These are phyloP conservation scores for Euptelea pleiosperma DNA, from an alignment of 164 flowering plant genomes.

Conservation along the genomic window DNA sequence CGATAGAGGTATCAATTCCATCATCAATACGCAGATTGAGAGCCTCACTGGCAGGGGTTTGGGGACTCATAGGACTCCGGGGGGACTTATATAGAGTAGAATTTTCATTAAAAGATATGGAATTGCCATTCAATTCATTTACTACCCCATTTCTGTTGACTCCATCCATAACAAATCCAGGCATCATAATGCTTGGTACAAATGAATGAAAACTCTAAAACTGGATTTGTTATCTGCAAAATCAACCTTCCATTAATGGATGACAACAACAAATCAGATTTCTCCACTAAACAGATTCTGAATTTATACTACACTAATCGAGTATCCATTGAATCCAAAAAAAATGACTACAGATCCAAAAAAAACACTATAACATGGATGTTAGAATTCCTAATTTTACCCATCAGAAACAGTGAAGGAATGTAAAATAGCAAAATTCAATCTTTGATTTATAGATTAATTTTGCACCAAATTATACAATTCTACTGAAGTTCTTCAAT, in stretches of 20 bases:
- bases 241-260: slow-evolving; percentile 1
- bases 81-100: slow-evolving; percentile 27
- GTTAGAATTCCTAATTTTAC: not conserved
- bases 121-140: slow-evolving; percentile 39
- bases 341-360: not conserved
- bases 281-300: not conserved
- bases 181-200: slow-evolving; percentile 42
- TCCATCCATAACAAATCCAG: slow-evolving; percentile 63
- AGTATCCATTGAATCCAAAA: not conserved
- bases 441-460: not conserved
- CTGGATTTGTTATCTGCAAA: slow-evolving; percentile 24
- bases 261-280: not conserved
- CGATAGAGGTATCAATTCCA: slow-evolving; percentile 61
- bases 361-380: not conserved
- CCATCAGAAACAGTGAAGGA: too few species aligned
- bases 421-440: too few species aligned
- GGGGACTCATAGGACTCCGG: slow-evolving; percentile 31
- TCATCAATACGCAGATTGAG: slow-evolving; percentile 29
- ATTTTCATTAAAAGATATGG: slow-evolving; percentile 38
- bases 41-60: slow-evolving; percentile 28
- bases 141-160: slow-evolving; percentile 39
- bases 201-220: slow-evolving; percentile 11
- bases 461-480: not conserved
- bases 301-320: not conserved
- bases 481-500: not conserved